A percentile compares a stretch with the other conserved stretches of the same genome.
Conservation (phyloP, 1,284 basidiomycete genomes). For the Mycosarcoma mackinlayi region DNA sequence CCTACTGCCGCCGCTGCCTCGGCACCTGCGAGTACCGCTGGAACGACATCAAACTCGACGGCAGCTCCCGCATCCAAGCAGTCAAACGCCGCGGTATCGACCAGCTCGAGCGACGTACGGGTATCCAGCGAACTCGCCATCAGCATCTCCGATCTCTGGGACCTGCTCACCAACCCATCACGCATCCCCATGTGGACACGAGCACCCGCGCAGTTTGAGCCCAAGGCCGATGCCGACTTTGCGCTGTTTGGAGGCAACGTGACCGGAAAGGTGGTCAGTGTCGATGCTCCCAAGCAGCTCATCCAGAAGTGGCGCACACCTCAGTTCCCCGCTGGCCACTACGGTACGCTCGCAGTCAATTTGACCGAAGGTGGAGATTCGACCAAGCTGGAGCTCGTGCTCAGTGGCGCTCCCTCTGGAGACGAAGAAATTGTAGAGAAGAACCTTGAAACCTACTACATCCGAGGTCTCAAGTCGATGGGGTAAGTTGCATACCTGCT, state of each 20-base stretch:
- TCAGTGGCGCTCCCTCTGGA: conserved; percentile 62
- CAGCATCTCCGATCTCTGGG: conserved; percentile 84
- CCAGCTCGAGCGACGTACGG: conserved; percentile 79
- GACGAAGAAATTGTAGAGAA: conserved; percentile 62
- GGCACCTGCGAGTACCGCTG: conserved; percentile 63
- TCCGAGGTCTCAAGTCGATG: conserved; percentile 64
- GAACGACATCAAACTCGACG: conserved; percentile 43
- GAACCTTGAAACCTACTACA: conserved; percentile 64
- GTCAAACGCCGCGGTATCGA: conserved; percentile 66
- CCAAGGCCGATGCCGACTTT: conserved; percentile 78
- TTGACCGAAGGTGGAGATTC: conserved; percentile 61
- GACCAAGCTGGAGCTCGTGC: conserved; percentile 61
- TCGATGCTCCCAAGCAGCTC: conserved; percentile 81
- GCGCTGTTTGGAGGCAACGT: conserved; percentile 91
- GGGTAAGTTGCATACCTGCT: conserved; percentile 35
- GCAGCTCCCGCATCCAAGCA: conserved; percentile 37
- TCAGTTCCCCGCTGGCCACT: conserved; percentile 62
- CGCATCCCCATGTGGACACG: conserved; percentile 85
- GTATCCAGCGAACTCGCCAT: conserved; percentile 84
- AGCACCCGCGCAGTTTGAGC: conserved; percentile 81
- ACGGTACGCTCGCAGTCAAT: conserved; percentile 59
- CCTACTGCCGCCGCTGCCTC: conserved; percentile 71
- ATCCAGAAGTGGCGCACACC: conserved; percentile 87
- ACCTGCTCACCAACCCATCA: conserved; percentile 85
- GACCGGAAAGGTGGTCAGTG: conserved; percentile 82